These are phyloP conservation scores for Puccinia polysora DNA, from an alignment of 1,284 basidiomycete species.

Conservation along the genomic window DNA sequence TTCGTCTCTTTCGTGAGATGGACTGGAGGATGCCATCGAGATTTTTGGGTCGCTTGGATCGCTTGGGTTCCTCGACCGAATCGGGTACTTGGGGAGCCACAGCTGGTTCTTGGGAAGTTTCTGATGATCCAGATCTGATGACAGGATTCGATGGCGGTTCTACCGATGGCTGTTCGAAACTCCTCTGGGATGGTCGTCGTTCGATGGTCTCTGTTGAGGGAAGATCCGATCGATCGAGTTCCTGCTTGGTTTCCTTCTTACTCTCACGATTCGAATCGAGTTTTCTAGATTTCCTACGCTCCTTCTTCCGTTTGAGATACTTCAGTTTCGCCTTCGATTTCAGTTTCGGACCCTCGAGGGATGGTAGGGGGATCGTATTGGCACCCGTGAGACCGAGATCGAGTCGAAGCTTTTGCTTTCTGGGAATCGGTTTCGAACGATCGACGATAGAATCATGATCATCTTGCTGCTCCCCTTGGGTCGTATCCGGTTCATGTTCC, in stretches of 20 bases:
- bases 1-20: slow-evolving; percentile 29
- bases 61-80: slow-evolving; percentile 1
- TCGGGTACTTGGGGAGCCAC: neutral
- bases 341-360: slow-evolving; percentile 44
- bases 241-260: slow-evolving; percentile 48
- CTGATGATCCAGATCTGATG: neutral
- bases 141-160: neutral
- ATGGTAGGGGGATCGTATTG: slow-evolving; percentile 33
- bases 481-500: neutral
- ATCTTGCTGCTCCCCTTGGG: neutral
- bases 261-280: slow-evolving; percentile 53
- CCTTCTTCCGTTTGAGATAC: slow-evolving; percentile 65
- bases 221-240: slow-evolving; percentile 1
- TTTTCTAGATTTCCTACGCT: slow-evolving; percentile 60
- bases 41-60: slow-evolving; percentile 30
- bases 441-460: neutral
- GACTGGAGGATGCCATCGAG: slow-evolving; percentile 24
- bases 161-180: neutral
- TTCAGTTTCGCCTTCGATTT: slow-evolving; percentile 63
- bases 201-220: neutral
- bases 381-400: slow-evolving; percentile 35
- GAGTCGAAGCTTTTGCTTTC: slow-evolving; percentile 35
- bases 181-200: neutral
- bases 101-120: neutral
- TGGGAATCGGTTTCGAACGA: slow-evolving; percentile 4